Evolutionary conservation across 768 basidiomycete species (phyloP).

Genomic region (Suillus sp.): DNA sequence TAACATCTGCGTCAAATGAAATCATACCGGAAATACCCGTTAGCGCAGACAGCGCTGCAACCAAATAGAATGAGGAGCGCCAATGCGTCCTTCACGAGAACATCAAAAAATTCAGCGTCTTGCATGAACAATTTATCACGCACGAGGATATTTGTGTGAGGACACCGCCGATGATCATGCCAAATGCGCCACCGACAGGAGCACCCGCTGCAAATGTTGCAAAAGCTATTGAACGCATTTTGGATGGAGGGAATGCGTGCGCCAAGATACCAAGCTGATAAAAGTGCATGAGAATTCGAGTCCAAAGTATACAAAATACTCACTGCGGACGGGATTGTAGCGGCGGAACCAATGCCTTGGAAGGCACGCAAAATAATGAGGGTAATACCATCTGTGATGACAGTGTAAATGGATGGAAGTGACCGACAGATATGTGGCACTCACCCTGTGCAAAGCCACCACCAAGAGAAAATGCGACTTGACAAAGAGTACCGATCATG

Average conservation of each 20-base stretch:
- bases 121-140: conserved; percentile 11
- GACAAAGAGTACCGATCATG: conserved; percentile 56
- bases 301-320: conserved; percentile 17
- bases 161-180: conserved; percentile 70
- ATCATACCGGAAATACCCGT: conserved; percentile 56
- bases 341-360: conserved; percentile 78
- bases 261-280: conserved; percentile 79
- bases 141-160: conserved; percentile 56
- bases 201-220: conserved; percentile 85
- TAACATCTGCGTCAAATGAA: conserved; percentile 59
- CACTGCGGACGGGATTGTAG: conserved; percentile 73
- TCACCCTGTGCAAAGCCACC: conserved; percentile 62
- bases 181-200: conserved; percentile 76
- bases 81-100: conserved; percentile 45
- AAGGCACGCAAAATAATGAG: conserved; percentile 74
- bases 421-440: conserved; percentile 3
- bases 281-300: conserved; percentile 9
- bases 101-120: conserved; percentile 1
- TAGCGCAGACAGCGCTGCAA: conserved; percentile 55
- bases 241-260: conserved; percentile 69
- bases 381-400: conserved; percentile 49
- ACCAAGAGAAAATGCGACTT: conserved; percentile 59
- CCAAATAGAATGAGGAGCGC: conserved; percentile 67
- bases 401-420: neutral
- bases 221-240: conserved; percentile 73